Evolutionary conservation across 768 basidiomycete genomes (phyloP).

Genomic region (Boletus sp.): DNA sequence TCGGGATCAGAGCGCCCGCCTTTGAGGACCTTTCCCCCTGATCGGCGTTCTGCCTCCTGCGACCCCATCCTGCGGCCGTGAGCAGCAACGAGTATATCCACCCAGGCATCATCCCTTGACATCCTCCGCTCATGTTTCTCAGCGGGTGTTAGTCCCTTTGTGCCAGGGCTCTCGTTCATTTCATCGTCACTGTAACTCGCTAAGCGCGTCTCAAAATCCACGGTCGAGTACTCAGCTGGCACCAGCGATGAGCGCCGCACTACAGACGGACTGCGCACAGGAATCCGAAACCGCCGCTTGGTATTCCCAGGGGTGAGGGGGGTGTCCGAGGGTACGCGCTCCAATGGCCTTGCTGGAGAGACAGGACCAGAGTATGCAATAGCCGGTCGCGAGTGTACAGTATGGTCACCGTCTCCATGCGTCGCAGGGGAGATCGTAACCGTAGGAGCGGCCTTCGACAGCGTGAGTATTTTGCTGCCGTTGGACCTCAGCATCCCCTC

Average conservation of each 20-base stretch:
- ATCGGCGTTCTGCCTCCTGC: conserved; percentile 47
- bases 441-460: conserved; percentile 27
- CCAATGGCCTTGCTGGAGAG: conserved; percentile 20
- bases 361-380: conserved; percentile 19
- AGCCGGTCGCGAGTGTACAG: conserved; percentile 17
- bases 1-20: conserved; percentile 59
- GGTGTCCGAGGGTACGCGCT: conserved; percentile 26
- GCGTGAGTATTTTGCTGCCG: conserved; percentile 39
- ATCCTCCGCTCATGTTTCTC: conserved; percentile 40
- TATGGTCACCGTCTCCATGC: conserved; percentile 33
- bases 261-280: conserved; percentile 52
- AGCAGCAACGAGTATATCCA: conserved; percentile 75
- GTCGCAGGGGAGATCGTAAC: conserved; percentile 24
- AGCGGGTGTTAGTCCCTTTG: conserved; percentile 39
- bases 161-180: conserved; percentile 40
- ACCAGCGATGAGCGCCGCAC: conserved; percentile 47
- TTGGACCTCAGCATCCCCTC: conserved; percentile 67
- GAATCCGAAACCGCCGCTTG: conserved; percentile 58
- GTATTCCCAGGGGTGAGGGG: conserved; percentile 27
- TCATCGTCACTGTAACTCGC: conserved; percentile 57
- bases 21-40: conserved; percentile 30
- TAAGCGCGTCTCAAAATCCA: conserved; percentile 81
- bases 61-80: conserved; percentile 49
- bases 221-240: conserved; percentile 75
- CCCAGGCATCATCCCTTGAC: conserved; percentile 75